Conservation (phyloP, 768 basidiomycete species). For the Pholiota conissans region DNA sequence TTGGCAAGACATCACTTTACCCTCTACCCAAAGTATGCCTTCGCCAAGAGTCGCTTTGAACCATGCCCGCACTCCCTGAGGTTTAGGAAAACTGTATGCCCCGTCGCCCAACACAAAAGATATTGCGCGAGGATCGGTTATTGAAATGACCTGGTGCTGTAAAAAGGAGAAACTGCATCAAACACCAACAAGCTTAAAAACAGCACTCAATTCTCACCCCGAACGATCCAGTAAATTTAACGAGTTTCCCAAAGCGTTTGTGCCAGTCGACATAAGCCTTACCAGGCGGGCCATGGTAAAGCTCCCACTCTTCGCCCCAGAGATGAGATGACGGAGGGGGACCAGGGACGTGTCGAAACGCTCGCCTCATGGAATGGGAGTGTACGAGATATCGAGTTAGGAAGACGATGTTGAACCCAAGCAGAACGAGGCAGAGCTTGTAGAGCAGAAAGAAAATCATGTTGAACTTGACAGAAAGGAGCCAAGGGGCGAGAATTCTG, state of each 20-base stretch:
- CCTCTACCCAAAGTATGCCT: slow-evolving; percentile 69
- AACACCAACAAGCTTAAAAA: slow-evolving; percentile 1
- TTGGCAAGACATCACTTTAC: slow-evolving; percentile 23
- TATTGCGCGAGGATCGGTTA: slow-evolving; percentile 55
- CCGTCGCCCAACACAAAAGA: slow-evolving; percentile 54
- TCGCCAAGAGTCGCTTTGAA: slow-evolving; percentile 60
- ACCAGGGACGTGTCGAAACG: slow-evolving; percentile 50
- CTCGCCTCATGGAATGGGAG: slow-evolving; percentile 29
- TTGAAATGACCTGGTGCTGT: slow-evolving; percentile 58
- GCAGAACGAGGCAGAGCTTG: slow-evolving; percentile 24
- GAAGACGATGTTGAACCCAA: slow-evolving; percentile 29
- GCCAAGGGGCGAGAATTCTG: background rate
- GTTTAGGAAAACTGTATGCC: slow-evolving; percentile 61
- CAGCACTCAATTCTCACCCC: slow-evolving; percentile 37
- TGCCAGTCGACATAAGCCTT: slow-evolving; percentile 54
- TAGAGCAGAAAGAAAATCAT: slow-evolving; percentile 27
- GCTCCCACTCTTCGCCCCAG: slow-evolving; percentile 64
- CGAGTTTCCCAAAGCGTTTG: slow-evolving; percentile 49
- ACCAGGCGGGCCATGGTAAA: slow-evolving; percentile 56
- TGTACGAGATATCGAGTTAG: slow-evolving; percentile 33
- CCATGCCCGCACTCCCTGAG: slow-evolving; percentile 63
- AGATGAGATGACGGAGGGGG: slow-evolving; percentile 47
- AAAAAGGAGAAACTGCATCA: slow-evolving; percentile 4
- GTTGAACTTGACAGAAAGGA: background rate
- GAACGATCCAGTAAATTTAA: slow-evolving; percentile 56